Evolutionary conservation across 768 basidiomycete genomes (phyloP).

Genomic region (Amanita rubescens): DNA sequence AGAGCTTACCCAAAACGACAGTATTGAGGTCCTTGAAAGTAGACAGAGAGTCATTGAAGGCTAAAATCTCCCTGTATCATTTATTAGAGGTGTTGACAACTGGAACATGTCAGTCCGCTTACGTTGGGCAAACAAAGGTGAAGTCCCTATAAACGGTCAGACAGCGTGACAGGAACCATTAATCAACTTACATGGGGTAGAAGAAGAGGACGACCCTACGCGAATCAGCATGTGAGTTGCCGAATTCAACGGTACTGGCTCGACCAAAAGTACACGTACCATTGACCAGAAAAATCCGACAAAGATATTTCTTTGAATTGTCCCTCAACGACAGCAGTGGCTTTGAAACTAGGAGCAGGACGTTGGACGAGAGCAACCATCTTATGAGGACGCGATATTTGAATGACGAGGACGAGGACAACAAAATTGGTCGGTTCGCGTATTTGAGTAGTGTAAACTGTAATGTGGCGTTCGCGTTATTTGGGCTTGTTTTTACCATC

Average conservation of each 20-base stretch:
- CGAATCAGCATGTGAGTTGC: constrained; percentile 8
- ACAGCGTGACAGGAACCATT: neutral
- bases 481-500: neutral
- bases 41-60: constrained; percentile 83
- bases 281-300: constrained; percentile 70
- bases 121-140: constrained; percentile 89
- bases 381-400: neutral
- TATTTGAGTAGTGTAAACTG: too few species aligned
- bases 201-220: constrained; percentile 87
- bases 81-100: neutral
- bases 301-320: constrained; percentile 74
- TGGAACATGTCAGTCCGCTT: constrained; percentile 10
- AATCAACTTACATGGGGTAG: constrained; percentile 73
- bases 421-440: neutral
- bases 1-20: constrained; percentile 59
- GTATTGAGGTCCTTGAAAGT: constrained; percentile 70
- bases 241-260: neutral
- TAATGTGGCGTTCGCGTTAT: neutral
- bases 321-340: constrained; percentile 68
- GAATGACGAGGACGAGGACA: neutral
- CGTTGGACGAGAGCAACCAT: constrained; percentile 71
- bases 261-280: constrained; percentile 36
- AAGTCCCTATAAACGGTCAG: constrained; percentile 44
- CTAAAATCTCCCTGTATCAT: constrained; percentile 65
- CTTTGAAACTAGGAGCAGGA: constrained; percentile 77